Conservation (phyloP, 306 rosid genomes). For the Quercus dentata region DNA sequence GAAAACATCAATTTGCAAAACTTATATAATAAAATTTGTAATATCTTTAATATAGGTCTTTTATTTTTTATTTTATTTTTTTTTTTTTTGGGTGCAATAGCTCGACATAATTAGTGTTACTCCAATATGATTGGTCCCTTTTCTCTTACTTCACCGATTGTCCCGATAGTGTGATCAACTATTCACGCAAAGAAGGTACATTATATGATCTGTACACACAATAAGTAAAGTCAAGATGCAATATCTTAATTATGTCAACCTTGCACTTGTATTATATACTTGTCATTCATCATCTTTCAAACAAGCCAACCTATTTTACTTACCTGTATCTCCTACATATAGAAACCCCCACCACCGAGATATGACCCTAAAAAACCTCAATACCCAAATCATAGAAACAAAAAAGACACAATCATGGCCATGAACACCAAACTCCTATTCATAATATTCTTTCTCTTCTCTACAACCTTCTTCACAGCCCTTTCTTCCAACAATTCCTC, state of each 20-base stretch:
- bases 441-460: constrained; percentile 20
- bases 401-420: constrained; percentile 6
- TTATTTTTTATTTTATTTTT: too few species aligned
- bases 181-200: constrained; percentile 18
- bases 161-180: neutral
- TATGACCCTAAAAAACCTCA: constrained; percentile 17
- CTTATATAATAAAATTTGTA: too few species aligned
- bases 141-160: neutral
- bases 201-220: neutral
- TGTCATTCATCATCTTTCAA: constrained; percentile 28
- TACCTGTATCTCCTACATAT: constrained; percentile 24
- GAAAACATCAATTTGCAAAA: too few species aligned
- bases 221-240: constrained; percentile 33
- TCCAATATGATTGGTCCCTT: neutral
- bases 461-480: constrained; percentile 34
- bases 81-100: neutral
- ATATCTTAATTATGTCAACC: constrained; percentile 22
- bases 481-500: constrained; percentile 38
- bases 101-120: neutral
- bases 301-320: constrained; percentile 23
- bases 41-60: too few species aligned
- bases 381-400: constrained; percentile 21
- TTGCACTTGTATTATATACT: constrained; percentile 29
- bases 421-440: constrained; percentile 21
- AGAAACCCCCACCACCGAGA: constrained; percentile 7